Evolutionary conservation across 2,329 filamentous ascomycete genomes (phyloP).

Genomic region (Venturia oleaginea): DNA sequence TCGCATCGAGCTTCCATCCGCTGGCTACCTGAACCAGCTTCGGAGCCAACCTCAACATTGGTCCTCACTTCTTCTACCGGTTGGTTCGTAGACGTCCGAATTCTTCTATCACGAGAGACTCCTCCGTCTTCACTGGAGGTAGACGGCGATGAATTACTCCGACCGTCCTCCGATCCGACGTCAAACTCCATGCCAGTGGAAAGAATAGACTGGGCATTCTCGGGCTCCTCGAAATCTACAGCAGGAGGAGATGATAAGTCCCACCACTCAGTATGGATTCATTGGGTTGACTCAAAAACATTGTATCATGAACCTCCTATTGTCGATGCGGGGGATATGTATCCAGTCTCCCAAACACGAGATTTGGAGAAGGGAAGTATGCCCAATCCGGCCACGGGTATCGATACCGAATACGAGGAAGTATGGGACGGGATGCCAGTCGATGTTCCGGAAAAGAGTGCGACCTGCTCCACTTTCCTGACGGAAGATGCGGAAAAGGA

Average conservation of each 20-base stretch:
- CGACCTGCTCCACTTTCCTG: background rate
- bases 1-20: slow-evolving; percentile 4
- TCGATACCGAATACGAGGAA: slow-evolving; percentile 24
- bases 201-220: slow-evolving; percentile 12
- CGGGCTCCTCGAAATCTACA: background rate
- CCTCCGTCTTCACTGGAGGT: background rate
- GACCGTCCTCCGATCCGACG: background rate
- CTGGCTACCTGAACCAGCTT: slow-evolving; percentile 3
- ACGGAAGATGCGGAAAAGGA: background rate
- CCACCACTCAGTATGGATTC: background rate
- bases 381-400: slow-evolving; percentile 8
- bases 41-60: slow-evolving; percentile 11
- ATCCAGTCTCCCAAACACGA: background rate
- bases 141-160: background rate
- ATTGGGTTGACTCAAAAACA: slow-evolving; percentile 10
- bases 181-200: background rate
- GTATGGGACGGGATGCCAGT: slow-evolving; percentile 16
- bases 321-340: slow-evolving; percentile 3
- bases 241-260: background rate
- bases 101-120: background rate
- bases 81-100: slow-evolving; percentile 9
- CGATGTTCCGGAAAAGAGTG: background rate
- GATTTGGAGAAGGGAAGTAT: slow-evolving; percentile 9
- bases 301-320: background rate
- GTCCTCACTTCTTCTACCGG: slow-evolving; percentile 10